Percentiles rank a stretch among this genome's conserved stretches.
Conservation (phyloP, 345 rosid species). For the Linum usitatissimum region DNA sequence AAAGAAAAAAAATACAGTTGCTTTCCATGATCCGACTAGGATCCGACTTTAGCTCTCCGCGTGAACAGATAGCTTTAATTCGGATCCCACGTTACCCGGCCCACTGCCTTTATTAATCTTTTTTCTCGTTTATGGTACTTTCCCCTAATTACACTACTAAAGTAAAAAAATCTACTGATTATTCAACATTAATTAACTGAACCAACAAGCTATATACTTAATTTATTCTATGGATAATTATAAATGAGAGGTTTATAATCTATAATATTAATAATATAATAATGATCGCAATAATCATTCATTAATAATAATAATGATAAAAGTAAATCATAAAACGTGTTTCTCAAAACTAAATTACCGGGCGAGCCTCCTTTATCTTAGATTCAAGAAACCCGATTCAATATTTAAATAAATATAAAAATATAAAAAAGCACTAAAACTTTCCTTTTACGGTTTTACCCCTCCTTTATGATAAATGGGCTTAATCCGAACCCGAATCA, state of each 20-base stretch:
- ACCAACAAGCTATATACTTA: background rate
- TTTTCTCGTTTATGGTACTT: too few relatives aligned
- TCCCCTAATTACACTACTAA: too few relatives aligned
- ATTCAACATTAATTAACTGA: background rate
- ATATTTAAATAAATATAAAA: background rate
- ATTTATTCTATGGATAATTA: too few relatives aligned
- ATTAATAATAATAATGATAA: background rate
- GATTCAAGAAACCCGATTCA: background rate
- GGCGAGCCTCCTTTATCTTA: background rate
- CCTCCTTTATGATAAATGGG: background rate
- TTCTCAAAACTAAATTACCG: background rate
- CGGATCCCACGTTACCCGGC: too few relatives aligned
- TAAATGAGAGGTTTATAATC: background rate
- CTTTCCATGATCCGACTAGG: too few relatives aligned
- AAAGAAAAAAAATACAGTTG: too few relatives aligned
- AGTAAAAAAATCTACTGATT: too few relatives aligned
- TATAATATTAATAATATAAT: too few relatives aligned
- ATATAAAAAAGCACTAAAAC: background rate
- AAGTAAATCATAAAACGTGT: background rate
- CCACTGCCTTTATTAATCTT: too few relatives aligned
- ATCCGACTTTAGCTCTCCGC: too few relatives aligned
- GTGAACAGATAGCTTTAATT: too few relatives aligned
- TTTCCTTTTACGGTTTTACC: background rate
- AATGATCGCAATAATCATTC: background rate
- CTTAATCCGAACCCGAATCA: conserved; percentile 13